A percentile compares a stretch with the other conserved stretches of the same genome.
Conservation (phyloP, 495 filamentous ascomycete genomes). For the Penicillium canariense region DNA sequence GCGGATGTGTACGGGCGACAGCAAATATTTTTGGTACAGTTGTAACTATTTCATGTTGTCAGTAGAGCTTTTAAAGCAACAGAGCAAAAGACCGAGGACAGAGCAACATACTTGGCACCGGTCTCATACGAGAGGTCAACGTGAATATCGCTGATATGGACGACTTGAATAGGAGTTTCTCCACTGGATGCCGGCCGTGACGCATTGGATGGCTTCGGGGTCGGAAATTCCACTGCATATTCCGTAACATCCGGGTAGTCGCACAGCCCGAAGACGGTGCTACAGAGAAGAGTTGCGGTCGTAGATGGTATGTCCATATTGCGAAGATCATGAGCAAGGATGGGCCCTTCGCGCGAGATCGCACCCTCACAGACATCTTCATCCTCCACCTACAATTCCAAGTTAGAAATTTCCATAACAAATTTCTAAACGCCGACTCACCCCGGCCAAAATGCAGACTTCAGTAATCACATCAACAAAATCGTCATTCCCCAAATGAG, state of each 20-base stretch:
- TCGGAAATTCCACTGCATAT: constrained; percentile 44
- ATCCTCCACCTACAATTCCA: constrained; percentile 35
- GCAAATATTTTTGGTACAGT: constrained; percentile 56
- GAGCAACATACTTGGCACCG: constrained; percentile 34
- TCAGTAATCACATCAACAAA: constrained; percentile 43
- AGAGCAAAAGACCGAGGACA: not conserved
- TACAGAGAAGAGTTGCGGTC: constrained; percentile 48
- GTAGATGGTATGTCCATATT: constrained; percentile 44
- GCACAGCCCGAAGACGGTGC: constrained; percentile 50
- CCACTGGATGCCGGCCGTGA: constrained; percentile 44
- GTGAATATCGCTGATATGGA: constrained; percentile 56
- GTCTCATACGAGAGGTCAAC: constrained; percentile 49
- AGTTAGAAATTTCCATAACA: not conserved
- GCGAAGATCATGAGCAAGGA: constrained; percentile 46
- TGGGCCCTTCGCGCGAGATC: constrained; percentile 47
- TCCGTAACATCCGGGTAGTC: constrained; percentile 40
- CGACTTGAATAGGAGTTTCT: constrained; percentile 44
- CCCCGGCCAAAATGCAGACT: constrained; percentile 42
- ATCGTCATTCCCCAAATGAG: constrained; percentile 39
- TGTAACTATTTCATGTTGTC: constrained; percentile 20
- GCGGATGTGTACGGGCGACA: constrained; percentile 48
- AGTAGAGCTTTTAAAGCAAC: not conserved
- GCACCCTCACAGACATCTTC: constrained; percentile 48
- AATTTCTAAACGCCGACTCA: constrained; percentile 12
- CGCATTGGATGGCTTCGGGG: constrained; percentile 35